phyloP scores from a whole-genome alignment of 306 rosid genomes.

The Chamaecrista fasciculata region DNA sequence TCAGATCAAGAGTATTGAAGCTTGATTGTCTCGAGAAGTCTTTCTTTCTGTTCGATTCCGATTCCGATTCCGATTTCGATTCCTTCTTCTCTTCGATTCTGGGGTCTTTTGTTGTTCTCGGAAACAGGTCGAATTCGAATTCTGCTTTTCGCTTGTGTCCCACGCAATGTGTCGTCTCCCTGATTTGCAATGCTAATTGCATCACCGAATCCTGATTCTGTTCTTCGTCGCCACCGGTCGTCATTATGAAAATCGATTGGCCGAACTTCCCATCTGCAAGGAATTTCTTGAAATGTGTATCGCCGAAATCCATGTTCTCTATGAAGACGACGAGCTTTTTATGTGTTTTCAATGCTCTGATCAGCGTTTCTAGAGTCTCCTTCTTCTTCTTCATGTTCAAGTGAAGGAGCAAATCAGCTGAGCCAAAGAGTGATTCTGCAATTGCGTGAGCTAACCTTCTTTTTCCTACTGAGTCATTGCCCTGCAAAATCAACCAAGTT shows the following conservation, averaged over 20 bases:
- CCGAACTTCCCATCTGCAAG: constrained; percentile 59
- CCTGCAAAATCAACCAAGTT: constrained; percentile 62
- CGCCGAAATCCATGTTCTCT: constrained; percentile 66
- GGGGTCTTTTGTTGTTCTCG: constrained; percentile 39
- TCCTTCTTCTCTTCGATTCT: constrained; percentile 41
- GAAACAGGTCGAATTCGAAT: constrained; percentile 54
- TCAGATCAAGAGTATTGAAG: constrained; percentile 78
- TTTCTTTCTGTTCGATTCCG: constrained; percentile 32
- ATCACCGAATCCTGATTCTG: constrained; percentile 35
- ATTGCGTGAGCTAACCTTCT: constrained; percentile 62
- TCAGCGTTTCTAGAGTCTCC: constrained; percentile 32
- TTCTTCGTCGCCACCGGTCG: constrained; percentile 48
- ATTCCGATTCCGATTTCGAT: no score
- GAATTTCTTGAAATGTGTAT: constrained; percentile 58
- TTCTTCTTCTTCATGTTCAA: constrained; percentile 53
- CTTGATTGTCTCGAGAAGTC: constrained; percentile 62
- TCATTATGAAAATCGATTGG: constrained; percentile 56
- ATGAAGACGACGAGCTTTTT: constrained; percentile 56
- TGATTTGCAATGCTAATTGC: constrained; percentile 50
- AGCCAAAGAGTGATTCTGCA: constrained; percentile 73
- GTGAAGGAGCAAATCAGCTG: constrained; percentile 50
- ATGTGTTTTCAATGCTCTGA: constrained; percentile 49
- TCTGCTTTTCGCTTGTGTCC: constrained; percentile 61
- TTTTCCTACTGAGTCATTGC: constrained; percentile 70
- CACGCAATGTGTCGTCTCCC: constrained; percentile 37